These are phyloP conservation scores for Durio zibethinus DNA, from an alignment of 345 rosid genomes.

Conservation along the genomic window DNA sequence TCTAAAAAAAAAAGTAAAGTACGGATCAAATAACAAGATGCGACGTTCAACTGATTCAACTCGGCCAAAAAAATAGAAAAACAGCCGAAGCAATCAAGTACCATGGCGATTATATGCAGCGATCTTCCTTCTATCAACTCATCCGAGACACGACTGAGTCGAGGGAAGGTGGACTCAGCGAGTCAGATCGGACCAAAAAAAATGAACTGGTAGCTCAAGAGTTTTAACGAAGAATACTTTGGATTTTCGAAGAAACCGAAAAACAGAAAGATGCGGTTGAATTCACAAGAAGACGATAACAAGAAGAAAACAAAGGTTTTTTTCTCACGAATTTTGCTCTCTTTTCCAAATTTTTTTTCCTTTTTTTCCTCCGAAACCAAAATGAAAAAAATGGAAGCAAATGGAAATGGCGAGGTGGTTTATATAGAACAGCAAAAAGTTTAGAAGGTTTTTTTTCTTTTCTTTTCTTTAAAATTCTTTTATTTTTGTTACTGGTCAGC, in stretches of 20 bases:
- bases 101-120: constrained; percentile 15
- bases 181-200: constrained; percentile 15
- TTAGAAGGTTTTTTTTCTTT: not conserved
- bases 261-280: not conserved
- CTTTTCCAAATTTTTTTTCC: not conserved
- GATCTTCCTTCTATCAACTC: constrained; percentile 13
- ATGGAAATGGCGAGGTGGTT: constrained; percentile 3
- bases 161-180: not conserved
- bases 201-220: constrained; percentile 1
- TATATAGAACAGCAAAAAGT: constrained; percentile 11
- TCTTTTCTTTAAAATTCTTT: not conserved
- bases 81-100: not conserved
- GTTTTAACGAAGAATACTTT: not conserved
- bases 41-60: constrained; percentile 8
- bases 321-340: not conserved
- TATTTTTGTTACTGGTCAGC: constrained; percentile 9
- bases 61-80: not conserved
- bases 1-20: not conserved
- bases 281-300: constrained; percentile 8
- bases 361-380: not conserved
- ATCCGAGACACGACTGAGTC: constrained; percentile 13
- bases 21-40: constrained; percentile 1
- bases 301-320: not conserved
- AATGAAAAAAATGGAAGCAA: not conserved
- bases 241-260: not conserved